A percentile compares a stretch with the other conserved stretches of the same genome.
These are phyloP conservation scores for Fusarium tupiense DNA, from an alignment of 2,329 filamentous ascomycete genomes.

Conservation along the genomic window DNA sequence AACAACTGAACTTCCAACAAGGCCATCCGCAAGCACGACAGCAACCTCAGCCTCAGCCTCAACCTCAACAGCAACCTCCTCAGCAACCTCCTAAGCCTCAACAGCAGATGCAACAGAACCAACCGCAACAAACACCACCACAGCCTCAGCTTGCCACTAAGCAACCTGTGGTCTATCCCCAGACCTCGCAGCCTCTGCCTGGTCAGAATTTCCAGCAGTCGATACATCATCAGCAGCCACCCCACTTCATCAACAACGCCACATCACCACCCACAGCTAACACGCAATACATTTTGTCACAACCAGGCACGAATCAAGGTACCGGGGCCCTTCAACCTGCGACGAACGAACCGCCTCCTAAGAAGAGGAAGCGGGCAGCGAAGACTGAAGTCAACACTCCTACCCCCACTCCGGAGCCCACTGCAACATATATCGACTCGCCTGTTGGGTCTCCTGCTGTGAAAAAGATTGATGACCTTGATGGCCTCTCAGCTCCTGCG, in stretches of 20 bases:
- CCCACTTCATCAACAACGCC: slow-evolving; percentile 26
- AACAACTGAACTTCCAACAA: slow-evolving; percentile 38
- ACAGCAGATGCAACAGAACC: slow-evolving; percentile 14
- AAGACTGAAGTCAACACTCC: slow-evolving; percentile 44
- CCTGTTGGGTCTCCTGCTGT: slow-evolving; percentile 39
- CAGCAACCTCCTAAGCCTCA: slow-evolving; percentile 21
- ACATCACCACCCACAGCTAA: slow-evolving; percentile 34
- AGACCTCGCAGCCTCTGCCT: slow-evolving; percentile 23
- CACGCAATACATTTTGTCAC: slow-evolving; percentile 37
- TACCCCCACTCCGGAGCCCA: slow-evolving; percentile 42
- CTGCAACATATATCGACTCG: slow-evolving; percentile 40
- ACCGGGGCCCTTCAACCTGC: slow-evolving; percentile 30
- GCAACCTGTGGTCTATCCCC: slow-evolving; percentile 33
- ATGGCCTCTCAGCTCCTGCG: slow-evolving; percentile 44
- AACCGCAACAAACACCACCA: slow-evolving; percentile 31
- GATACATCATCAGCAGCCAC: slow-evolving; percentile 38
- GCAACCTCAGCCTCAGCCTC: slow-evolving; percentile 31
- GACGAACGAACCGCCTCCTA: slow-evolving; percentile 45
- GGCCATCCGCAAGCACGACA: slow-evolving; percentile 37
- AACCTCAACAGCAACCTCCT: slow-evolving; percentile 33
- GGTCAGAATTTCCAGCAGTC: slow-evolving; percentile 38
- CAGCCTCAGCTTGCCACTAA: slow-evolving; percentile 38
- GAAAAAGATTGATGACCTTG: slow-evolving; percentile 50
- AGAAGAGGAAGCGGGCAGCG: slow-evolving; percentile 51
- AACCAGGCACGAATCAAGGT: slow-evolving; percentile 38